phyloP scores from a whole-genome alignment of 805 yeast species.

The Metschnikowia dekortorum region DNA sequence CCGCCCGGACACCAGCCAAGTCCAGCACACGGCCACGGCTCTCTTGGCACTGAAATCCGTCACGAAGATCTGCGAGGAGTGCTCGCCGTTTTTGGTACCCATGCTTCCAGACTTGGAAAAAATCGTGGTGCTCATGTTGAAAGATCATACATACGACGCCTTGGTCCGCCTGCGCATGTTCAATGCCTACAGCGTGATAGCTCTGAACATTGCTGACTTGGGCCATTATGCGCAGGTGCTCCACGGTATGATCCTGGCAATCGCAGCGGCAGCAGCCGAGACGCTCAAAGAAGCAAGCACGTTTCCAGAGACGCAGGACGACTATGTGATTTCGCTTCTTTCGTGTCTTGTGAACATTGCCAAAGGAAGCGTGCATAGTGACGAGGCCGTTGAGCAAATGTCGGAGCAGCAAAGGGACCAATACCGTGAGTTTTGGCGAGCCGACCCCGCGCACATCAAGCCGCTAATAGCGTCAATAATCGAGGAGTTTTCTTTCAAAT shows the following conservation, averaged over 20 bases:
- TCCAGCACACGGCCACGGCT: constrained; percentile 21
- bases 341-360: constrained; percentile 68
- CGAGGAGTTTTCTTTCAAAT: constrained; percentile 38
- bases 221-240: constrained; percentile 21
- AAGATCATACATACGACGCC: constrained; percentile 33
- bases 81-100: constrained; percentile 38
- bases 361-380: constrained; percentile 61
- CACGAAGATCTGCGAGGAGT: constrained; percentile 52
- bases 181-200: constrained; percentile 58
- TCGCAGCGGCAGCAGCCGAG: constrained; percentile 13
- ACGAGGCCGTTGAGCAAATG: constrained; percentile 40
- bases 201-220: constrained; percentile 52
- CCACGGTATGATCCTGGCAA: constrained; percentile 18
- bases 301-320: constrained; percentile 26
- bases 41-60: constrained; percentile 49
- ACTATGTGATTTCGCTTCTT: constrained; percentile 53
- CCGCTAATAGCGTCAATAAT: constrained; percentile 38
- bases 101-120: constrained; percentile 48
- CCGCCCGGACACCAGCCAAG: constrained; percentile 2
- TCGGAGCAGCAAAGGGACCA: constrained; percentile 26
- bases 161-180: constrained; percentile 56
- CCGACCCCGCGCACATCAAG: constrained; percentile 46
- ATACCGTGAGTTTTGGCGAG: constrained; percentile 40
- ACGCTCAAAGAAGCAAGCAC: constrained; percentile 11
- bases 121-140: constrained; percentile 45